These are phyloP conservation scores for Hsuehochloa calcarea DNA, from an alignment of 176 grass and related monocot species.

Conservation along the genomic window DNA sequence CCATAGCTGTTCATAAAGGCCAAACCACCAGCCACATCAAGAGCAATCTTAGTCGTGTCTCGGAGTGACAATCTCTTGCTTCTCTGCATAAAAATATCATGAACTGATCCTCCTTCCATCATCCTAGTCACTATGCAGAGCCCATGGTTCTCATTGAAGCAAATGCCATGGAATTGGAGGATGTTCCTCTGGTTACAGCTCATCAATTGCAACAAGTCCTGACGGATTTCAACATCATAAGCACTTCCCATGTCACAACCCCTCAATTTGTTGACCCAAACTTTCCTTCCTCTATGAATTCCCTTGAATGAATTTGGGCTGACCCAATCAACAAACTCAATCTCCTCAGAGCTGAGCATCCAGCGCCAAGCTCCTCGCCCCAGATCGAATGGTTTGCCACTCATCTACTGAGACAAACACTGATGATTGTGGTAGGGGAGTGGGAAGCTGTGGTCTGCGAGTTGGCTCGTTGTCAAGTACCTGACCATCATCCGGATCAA, in stretches of 20 bases:
- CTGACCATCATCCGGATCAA: slow-evolving; percentile 74
- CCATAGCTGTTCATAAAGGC: slow-evolving; percentile 92
- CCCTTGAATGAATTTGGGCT: slow-evolving; percentile 75
- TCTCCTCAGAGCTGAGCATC: slow-evolving; percentile 76
- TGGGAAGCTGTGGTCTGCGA: slow-evolving; percentile 53
- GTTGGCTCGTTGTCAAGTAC: slow-evolving; percentile 54
- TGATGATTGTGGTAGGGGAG: slow-evolving; percentile 80
- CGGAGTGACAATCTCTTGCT: slow-evolving; percentile 64
- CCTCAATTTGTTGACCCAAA: slow-evolving; percentile 92
- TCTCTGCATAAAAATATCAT: slow-evolving; percentile 65
- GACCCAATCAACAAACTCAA: slow-evolving; percentile 81
- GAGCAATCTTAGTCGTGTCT: slow-evolving; percentile 66
- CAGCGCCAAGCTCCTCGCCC: slow-evolving; percentile 83
- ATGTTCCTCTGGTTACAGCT: slow-evolving; percentile 94
- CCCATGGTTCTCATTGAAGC: slow-evolving; percentile 75
- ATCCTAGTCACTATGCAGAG: slow-evolving; percentile 83
- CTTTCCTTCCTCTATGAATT: slow-evolving; percentile 64
- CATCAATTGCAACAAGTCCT: slow-evolving; percentile 93
- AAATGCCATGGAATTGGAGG: slow-evolving; percentile 89
- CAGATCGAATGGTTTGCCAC: slow-evolving; percentile 92
- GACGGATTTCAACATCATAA: slow-evolving; percentile 86
- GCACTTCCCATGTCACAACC: slow-evolving; percentile 87
- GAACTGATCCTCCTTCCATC: slow-evolving; percentile 91
- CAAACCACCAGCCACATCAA: slow-evolving; percentile 77
- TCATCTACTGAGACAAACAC: slow-evolving; percentile 90